A percentile compares a stretch with the other conserved stretches of the same genome.
Conservation (phyloP, 495 filamentous ascomycete genomes). For the Neurospora sp. region DNA sequence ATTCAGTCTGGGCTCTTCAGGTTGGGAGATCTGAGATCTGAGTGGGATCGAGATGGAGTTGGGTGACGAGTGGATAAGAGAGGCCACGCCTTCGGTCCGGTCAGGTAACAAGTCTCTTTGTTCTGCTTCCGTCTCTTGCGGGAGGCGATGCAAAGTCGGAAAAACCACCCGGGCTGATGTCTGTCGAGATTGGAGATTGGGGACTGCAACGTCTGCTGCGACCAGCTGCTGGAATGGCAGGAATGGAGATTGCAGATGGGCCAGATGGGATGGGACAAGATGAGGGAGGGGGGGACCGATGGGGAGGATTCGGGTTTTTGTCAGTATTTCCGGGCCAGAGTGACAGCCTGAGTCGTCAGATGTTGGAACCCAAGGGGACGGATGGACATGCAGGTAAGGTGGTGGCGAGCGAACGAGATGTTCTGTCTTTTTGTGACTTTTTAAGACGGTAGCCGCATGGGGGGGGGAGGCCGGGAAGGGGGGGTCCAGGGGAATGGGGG, state of each 20-base stretch:
- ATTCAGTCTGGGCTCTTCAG: background rate
- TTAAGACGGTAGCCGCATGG: conserved; percentile 3
- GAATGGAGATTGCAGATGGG: background rate
- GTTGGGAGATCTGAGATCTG: background rate
- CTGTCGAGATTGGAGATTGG: background rate
- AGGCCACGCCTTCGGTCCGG: background rate
- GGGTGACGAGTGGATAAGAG: background rate
- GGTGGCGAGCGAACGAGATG: conserved; percentile 2
- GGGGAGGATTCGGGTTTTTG: background rate
- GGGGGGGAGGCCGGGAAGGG: background rate
- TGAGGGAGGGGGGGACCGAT: background rate
- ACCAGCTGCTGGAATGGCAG: background rate
- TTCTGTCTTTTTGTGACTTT: conserved; percentile 4
- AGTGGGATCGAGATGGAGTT: background rate
- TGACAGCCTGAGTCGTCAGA: background rate
- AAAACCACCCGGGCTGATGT: background rate
- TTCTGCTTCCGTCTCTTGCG: background rate
- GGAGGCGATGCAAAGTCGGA: background rate
- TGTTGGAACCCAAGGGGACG: background rate
- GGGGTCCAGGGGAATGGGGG: background rate
- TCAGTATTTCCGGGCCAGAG: background rate
- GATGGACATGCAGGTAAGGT: background rate
- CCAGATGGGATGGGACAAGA: background rate
- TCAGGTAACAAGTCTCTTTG: background rate
- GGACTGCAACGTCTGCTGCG: background rate